A percentile compares a stretch with the other conserved stretches of the same genome.
Conservation (phyloP, 176 grass and related monocot species). For the Musa acuminata region DNA sequence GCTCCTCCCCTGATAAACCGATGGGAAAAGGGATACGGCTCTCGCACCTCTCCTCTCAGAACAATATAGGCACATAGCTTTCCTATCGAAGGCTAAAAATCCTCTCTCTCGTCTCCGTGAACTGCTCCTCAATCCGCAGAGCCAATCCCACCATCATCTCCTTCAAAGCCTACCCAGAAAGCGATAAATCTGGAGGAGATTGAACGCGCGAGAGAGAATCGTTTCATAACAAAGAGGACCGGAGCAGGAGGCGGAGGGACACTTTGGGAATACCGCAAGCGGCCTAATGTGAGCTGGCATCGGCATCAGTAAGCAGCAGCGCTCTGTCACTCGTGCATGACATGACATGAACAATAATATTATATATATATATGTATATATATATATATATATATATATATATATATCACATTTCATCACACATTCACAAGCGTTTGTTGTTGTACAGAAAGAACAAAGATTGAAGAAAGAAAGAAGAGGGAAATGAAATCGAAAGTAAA, state of each 20-base stretch:
- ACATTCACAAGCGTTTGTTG: too few relatives aligned
- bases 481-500: not conserved
- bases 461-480: not conserved
- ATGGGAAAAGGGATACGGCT: not conserved
- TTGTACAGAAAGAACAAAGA: not conserved
- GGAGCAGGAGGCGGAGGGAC: not conserved
- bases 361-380: too few relatives aligned
- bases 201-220: not conserved
- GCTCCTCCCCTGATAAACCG: slow-evolving; percentile 19
- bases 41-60: not conserved
- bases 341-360: slow-evolving; percentile 7
- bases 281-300: slow-evolving; percentile 14
- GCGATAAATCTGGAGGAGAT: slow-evolving; percentile 2
- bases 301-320: not conserved
- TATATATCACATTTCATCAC: too few relatives aligned
- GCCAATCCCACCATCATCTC: not conserved
- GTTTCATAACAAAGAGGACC: not conserved
- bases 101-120: not conserved
- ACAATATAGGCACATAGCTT: not conserved
- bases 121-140: not conserved
- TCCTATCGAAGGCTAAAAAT: not conserved
- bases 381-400: too few relatives aligned
- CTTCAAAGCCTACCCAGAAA: not conserved
- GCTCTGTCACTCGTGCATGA: slow-evolving; percentile 17
- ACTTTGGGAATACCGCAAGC: slow-evolving; percentile 19